Evolutionary conservation across 2,329 filamentous ascomycete species (phyloP).

Genomic region (Microdochium nivale): DNA sequence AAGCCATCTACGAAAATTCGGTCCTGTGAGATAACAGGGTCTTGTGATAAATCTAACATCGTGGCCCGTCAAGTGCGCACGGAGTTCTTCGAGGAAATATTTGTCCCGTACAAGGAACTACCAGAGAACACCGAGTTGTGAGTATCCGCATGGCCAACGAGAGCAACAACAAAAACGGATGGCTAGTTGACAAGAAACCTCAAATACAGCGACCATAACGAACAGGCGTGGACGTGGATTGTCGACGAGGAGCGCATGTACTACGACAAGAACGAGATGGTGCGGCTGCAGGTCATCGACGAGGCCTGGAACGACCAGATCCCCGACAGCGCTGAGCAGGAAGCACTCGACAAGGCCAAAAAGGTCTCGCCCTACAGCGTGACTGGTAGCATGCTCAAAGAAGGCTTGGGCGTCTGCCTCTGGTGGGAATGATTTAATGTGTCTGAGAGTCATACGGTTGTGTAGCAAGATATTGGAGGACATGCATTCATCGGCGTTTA

Average conservation of each 20-base stretch:
- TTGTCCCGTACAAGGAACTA: slow-evolving; percentile 65
- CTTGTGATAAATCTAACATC: not conserved
- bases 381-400: slow-evolving; percentile 53
- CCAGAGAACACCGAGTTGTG: slow-evolving; percentile 72
- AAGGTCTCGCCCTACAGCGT: slow-evolving; percentile 61
- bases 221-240: slow-evolving; percentile 80
- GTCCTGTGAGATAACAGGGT: too few relatives aligned
- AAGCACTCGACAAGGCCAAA: slow-evolving; percentile 44
- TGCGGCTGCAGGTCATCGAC: slow-evolving; percentile 75
- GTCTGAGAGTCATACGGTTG: slow-evolving; percentile 8
- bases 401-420: slow-evolving; percentile 52
- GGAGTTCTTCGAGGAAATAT: slow-evolving; percentile 92
- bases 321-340: slow-evolving; percentile 57
- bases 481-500: slow-evolving; percentile 6
- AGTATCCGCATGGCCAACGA: slow-evolving; percentile 21
- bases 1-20: slow-evolving; percentile 13
- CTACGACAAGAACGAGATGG: slow-evolving; percentile 84
- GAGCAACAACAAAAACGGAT: slow-evolving; percentile 13
- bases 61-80: slow-evolving; percentile 52
- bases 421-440: slow-evolving; percentile 45
- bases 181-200: slow-evolving; percentile 12
- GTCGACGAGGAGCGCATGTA: slow-evolving; percentile 67
- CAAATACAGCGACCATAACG: slow-evolving; percentile 52
- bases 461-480: slow-evolving; percentile 1
- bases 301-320: slow-evolving; percentile 91